Percentiles rank a stretch among this genome's conserved stretches.
Conservation (phyloP, 805 yeast species). For the Grigorovia transvaalensis region DNA sequence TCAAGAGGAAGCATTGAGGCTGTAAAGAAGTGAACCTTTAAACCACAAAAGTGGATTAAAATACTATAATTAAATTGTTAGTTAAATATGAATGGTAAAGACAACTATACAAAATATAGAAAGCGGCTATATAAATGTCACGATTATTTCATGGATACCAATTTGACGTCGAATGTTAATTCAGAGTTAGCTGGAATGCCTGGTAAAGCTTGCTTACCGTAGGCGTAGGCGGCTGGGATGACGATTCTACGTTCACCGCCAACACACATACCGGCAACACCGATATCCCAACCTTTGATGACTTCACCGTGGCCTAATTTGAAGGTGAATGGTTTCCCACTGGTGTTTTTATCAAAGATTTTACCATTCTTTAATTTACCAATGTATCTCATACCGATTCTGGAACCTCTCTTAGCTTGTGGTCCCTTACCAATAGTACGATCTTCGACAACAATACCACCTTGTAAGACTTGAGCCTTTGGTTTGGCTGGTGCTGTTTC, state of each 20-base stretch:
- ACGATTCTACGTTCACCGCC: slow-evolving; percentile 98
- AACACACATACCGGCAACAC: slow-evolving; percentile 96
- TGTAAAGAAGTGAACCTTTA: neutral
- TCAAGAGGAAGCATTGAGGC: neutral
- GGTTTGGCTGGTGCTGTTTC: slow-evolving; percentile 30
- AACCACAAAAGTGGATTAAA: neutral
- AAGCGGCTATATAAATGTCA: neutral
- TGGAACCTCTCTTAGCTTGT: slow-evolving; percentile 76
- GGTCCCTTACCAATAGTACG: slow-evolving; percentile 83
- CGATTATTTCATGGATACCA: slow-evolving; percentile 71
- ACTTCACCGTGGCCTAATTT: slow-evolving; percentile 95
- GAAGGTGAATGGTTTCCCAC: slow-evolving; percentile 91
- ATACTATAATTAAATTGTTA: neutral
- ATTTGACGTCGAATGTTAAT: slow-evolving; percentile 90
- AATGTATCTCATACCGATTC: slow-evolving; percentile 92
- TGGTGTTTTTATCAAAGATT: slow-evolving; percentile 92
- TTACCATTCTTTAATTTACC: slow-evolving; percentile 96
- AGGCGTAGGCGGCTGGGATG: slow-evolving; percentile 93
- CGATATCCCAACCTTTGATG: slow-evolving; percentile 97
- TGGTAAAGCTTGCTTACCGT: slow-evolving; percentile 88
- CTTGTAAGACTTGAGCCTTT: slow-evolving; percentile 72
- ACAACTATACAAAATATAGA: neutral
- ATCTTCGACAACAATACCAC: slow-evolving; percentile 92
- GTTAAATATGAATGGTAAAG: neutral
- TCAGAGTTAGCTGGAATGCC: slow-evolving; percentile 98